These are phyloP conservation scores for Phaeotremella fagi DNA, from an alignment of 768 basidiomycete genomes.

Conservation along the genomic window DNA sequence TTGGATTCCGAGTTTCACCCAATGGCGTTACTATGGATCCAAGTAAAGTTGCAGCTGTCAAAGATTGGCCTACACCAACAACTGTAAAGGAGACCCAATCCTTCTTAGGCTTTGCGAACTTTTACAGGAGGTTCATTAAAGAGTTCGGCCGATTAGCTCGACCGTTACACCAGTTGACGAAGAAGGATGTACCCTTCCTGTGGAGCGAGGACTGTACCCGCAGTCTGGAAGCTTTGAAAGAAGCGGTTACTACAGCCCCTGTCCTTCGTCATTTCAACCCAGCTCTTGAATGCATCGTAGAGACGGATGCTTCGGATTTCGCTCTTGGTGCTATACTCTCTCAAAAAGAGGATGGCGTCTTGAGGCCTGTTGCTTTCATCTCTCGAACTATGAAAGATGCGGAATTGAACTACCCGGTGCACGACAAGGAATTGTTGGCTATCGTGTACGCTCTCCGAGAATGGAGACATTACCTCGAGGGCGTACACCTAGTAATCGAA, in stretches of 20 bases:
- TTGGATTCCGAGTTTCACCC: constrained; percentile 15
- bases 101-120: constrained; percentile 54
- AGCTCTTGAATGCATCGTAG: not conserved
- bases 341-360: constrained; percentile 17
- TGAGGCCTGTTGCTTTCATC: constrained; percentile 8
- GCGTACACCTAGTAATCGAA: not conserved
- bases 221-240: constrained; percentile 23
- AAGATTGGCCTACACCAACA: constrained; percentile 49
- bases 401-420: constrained; percentile 55
- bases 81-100: constrained; percentile 48
- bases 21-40: constrained; percentile 46
- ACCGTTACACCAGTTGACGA: constrained; percentile 21
- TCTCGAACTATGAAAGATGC: constrained; percentile 28
- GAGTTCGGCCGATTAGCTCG: constrained; percentile 47
- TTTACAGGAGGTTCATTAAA: constrained; percentile 52
- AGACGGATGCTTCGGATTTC: constrained; percentile 42
- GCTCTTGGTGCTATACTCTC: constrained; percentile 43
- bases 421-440: constrained; percentile 56
- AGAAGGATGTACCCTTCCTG: constrained; percentile 17
- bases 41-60: constrained; percentile 50
- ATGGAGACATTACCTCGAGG: constrained; percentile 14
- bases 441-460: constrained; percentile 47
- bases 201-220: not conserved
- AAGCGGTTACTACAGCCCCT: constrained; percentile 12
- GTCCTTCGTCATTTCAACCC: constrained; percentile 14